Base-by-base conservation (phyloP, 495 filamentous ascomycete genomes). In the Aspergillus carlsbadensis region DNA sequence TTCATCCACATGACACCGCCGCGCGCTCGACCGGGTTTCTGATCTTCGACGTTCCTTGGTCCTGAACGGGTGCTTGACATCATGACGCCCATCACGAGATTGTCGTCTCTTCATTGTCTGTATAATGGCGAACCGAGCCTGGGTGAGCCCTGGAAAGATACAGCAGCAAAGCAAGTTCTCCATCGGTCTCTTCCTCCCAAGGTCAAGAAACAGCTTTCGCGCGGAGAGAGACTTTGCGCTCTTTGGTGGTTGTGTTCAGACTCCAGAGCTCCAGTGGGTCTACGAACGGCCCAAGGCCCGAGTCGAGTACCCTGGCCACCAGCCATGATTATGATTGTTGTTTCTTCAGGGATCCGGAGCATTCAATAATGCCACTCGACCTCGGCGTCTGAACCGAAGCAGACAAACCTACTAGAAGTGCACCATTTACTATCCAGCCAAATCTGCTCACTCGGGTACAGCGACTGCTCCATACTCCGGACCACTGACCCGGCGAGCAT, bases 31-130 rank as follows among this genome's bases (percentile, higher is more conserved):
- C 26, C 26, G 26, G 26, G 26, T 29, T 8, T 29, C 26, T 29
- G 26, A 29, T 29, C 10, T 24, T 34, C 44, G 17, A 33, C 35
- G 53, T 54, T 63, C 61, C 56, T 42, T 58, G 57, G 57, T 57
- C 46, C 47, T 22, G 14, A 56, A 61, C 54, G 60, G 51, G 45
- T 62, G 58, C 50, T 48, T 65, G 40, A 41, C 37, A 57, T 52
- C 33, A 52, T 71, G 35, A 61, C 67, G 67, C 69, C 58, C 69
- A 70, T 68, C 67, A 73, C 61, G 60, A 51, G 33, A 24, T 52
- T 15, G 7, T 2, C 36, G 10, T 34, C 10, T 34, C 34, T 22
- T 22, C 18, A 29, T 29, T 29, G 26, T 29, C 26, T 29, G 26
- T 22, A 43, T 21, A 41, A 2, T 43, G 2, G 20, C 21, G 18